phyloP scores from a whole-genome alignment of 2,329 filamentous ascomycete species.

The Trichoderma sp. region DNA sequence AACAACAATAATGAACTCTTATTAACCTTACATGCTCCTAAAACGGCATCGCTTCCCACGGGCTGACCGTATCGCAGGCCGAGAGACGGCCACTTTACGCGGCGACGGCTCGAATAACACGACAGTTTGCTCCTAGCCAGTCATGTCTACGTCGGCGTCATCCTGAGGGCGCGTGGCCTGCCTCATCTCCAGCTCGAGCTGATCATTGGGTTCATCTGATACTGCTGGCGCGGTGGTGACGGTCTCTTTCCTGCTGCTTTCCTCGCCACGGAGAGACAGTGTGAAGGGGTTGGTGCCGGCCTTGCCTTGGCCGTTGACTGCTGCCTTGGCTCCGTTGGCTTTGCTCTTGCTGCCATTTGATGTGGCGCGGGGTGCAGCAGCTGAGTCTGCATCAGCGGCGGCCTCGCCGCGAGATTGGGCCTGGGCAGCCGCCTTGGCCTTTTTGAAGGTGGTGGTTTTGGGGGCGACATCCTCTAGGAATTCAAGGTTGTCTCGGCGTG shows the following conservation, averaged over 20 bases:
- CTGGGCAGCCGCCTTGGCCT: constrained; percentile 68
- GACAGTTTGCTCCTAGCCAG: constrained; percentile 46
- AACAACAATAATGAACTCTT: not conserved
- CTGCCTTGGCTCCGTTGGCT: constrained; percentile 8
- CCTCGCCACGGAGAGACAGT: constrained; percentile 34
- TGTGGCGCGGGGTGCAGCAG: constrained; percentile 33
- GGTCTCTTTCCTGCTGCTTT: constrained; percentile 24
- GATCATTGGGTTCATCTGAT: constrained; percentile 54
- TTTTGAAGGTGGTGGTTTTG: constrained; percentile 78
- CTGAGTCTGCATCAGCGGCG: constrained; percentile 36
- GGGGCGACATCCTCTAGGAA: constrained; percentile 92
- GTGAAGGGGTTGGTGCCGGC: constrained; percentile 30
- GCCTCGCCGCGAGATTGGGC: constrained; percentile 50
- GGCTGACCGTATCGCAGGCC: not conserved
- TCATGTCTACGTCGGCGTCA: constrained; percentile 64
- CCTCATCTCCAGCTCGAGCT: constrained; percentile 60
- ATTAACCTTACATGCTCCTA: not conserved
- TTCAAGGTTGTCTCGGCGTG: constrained; percentile 89
- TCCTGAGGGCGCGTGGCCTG: constrained; percentile 50
- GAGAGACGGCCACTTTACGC: not conserved
- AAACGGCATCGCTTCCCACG: not conserved
- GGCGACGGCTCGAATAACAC: not conserved
- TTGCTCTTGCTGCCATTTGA: constrained; percentile 34
- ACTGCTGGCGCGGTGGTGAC: not conserved
- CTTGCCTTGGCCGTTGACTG: constrained; percentile 38